Evolutionary conservation across 257 asterid species (phyloP).

Genomic region (Penstemon davidsonii): DNA sequence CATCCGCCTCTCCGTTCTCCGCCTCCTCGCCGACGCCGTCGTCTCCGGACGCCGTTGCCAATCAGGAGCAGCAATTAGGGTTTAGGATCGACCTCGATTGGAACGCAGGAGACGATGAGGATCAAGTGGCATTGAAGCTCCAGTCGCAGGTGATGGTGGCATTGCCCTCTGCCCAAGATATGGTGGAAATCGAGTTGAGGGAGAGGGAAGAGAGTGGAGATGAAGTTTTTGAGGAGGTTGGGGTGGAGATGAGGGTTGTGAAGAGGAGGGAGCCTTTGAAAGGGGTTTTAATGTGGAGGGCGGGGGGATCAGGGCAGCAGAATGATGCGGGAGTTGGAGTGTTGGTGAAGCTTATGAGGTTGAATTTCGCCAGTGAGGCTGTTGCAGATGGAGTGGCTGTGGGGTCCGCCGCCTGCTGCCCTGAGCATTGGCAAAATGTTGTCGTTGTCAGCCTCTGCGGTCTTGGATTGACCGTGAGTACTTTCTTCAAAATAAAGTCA

Average conservation of each 20-base stretch:
- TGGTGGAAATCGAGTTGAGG: constrained; percentile 67
- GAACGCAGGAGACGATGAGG: constrained; percentile 91
- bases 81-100: constrained; percentile 86
- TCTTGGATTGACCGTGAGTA: constrained; percentile 75
- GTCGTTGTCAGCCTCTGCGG: constrained; percentile 74
- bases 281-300: constrained; percentile 73
- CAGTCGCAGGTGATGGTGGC: constrained; percentile 99
- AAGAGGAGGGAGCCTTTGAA: constrained; percentile 78
- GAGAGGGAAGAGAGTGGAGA: constrained; percentile 31
- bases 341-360: constrained; percentile 77
- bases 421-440: constrained; percentile 85
- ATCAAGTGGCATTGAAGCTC: constrained; percentile 79
- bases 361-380: constrained; percentile 57
- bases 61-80: constrained; percentile 49
- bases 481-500: constrained; percentile 17
- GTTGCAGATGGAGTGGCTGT: constrained; percentile 40
- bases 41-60: constrained; percentile 34
- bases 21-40: constrained; percentile 46
- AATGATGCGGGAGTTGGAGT: constrained; percentile 89
- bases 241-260: constrained; percentile 77
- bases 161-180: constrained; percentile 83
- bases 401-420: constrained; percentile 41
- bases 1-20: constrained; percentile 45
- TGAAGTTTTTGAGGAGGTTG: constrained; percentile 34
- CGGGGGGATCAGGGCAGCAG: constrained; percentile 86